These are phyloP conservation scores for Globisporangium middletonii DNA, from an alignment of 352 stramenopile species.

Conservation along the genomic window DNA sequence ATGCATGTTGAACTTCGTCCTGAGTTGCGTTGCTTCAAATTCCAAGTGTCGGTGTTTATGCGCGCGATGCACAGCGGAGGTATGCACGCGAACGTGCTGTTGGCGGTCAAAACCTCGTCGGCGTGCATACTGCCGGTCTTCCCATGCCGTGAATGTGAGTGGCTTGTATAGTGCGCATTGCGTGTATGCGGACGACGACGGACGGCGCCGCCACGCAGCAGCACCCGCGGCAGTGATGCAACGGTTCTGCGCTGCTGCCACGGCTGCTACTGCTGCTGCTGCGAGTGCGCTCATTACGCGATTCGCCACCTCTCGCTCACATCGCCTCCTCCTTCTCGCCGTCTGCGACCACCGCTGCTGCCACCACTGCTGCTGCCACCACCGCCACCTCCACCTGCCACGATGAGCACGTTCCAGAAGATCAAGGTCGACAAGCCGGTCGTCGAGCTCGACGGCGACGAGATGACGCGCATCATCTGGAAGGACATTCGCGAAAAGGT, in stretches of 20 bases:
- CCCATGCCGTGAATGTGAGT: no score
- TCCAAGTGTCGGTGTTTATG: no score
- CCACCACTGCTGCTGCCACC: background rate
- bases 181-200: no score
- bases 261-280: background rate
- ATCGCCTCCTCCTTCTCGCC: background rate
- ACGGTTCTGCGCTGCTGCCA: background rate
- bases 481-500: constrained; percentile 55
- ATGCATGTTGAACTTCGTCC: no score
- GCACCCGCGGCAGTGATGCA: background rate
- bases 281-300: background rate
- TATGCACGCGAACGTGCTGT: no score
- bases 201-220: no score
- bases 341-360: background rate
- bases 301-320: background rate
- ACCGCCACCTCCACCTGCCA: background rate
- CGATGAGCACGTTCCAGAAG: constrained; percentile 40
- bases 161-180: no score
- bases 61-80: no score
- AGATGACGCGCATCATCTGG: constrained; percentile 84
- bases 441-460: constrained; percentile 83
- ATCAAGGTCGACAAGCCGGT: constrained; percentile 73
- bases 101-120: no score
- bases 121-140: no score
- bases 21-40: no score